Base-by-base conservation (phyloP, 2,329 filamentous ascomycete genomes). In the Aspergillus pseudotamarii region DNA sequence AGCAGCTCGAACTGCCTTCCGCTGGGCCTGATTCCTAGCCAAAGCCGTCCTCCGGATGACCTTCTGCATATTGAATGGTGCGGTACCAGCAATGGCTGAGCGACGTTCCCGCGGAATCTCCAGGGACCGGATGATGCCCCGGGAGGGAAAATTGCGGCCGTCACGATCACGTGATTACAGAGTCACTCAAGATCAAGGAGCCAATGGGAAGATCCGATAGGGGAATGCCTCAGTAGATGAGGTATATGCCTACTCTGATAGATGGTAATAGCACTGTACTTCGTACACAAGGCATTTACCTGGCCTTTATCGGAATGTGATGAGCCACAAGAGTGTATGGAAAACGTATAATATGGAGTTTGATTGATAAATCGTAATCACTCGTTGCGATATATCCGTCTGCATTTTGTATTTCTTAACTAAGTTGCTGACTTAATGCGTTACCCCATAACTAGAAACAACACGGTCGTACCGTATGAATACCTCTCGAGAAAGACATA, bases 41-140 rank as follows among this genome's bases (percentile, higher is more conserved):
- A 89, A 83, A 61, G 85, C 81, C 60, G 89, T 88, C 69, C 89
- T 87, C 72, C 86, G 86, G 66, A 89, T 82, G 66, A 92, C 83
- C 79, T 89, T 91, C 80, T 92, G 88, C 91, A 92, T 93, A 66
- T 67, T 78, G 72, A 65, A 62, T 46, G 66, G 62, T 62, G 69
- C 69, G 67, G 70, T 68, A 57, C 64, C 70, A 71, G 72, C 72
- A 74, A 74, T 76, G 71, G 71, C 70, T 69, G 65, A 64, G 64
- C n/a, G 54, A 61, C 48, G 57, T 61, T 64, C 23, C 60, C 43
- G 55, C 53, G 28, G 55, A 60, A 59, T 60, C 30, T 38, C 55
- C 34, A 26, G 16, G 54, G 54, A 38, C 36, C 60, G 55, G 11
- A 23, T 53, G 51, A 43, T 43, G 51, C 43, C 57, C 57, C 21